A percentile compares a stretch with the other conserved stretches of the same genome.
Evolutionary conservation across 2,329 filamentous ascomycete species (phyloP).

Genomic region (Diaporthe aspalathi): DNA sequence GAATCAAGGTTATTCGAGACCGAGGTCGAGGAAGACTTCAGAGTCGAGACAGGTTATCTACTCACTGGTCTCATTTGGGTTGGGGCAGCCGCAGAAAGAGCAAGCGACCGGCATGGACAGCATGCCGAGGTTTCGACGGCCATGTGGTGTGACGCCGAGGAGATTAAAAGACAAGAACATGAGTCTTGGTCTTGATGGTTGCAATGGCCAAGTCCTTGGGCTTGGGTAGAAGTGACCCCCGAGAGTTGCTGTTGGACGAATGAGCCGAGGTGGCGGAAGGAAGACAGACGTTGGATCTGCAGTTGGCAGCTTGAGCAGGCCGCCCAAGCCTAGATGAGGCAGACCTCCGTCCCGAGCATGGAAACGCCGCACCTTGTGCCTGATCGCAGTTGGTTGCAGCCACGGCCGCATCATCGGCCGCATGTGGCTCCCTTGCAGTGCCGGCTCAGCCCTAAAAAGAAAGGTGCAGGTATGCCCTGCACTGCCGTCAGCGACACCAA

Average conservation of each 20-base stretch:
- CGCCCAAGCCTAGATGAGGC: neutral
- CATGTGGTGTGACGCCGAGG: neutral
- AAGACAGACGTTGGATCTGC: too few species aligned
- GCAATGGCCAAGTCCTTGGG: neutral
- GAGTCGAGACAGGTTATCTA: neutral
- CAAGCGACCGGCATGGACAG: neutral
- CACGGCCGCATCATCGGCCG: neutral
- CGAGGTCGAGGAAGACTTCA: neutral
- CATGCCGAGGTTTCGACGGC: neutral
- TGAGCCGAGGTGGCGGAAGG: neutral
- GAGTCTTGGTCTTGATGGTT: neutral
- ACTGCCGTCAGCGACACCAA: neutral
- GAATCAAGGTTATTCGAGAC: too few species aligned
- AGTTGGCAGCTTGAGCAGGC: neutral
- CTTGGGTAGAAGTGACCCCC: neutral
- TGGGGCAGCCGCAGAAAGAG: neutral
- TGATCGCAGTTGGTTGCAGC: slow-evolving; percentile 7
- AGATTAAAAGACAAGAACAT: neutral
- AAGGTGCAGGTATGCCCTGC: neutral
- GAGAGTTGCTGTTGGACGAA: too few species aligned
- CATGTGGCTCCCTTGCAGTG: neutral
- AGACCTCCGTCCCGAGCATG: neutral
- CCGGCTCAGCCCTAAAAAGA: neutral
- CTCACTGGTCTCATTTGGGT: slow-evolving; percentile 1
- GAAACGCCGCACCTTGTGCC: neutral